Conservation (phyloP, 2,329 filamentous ascomycete genomes). For the Fusarium dlaminii region DNA sequence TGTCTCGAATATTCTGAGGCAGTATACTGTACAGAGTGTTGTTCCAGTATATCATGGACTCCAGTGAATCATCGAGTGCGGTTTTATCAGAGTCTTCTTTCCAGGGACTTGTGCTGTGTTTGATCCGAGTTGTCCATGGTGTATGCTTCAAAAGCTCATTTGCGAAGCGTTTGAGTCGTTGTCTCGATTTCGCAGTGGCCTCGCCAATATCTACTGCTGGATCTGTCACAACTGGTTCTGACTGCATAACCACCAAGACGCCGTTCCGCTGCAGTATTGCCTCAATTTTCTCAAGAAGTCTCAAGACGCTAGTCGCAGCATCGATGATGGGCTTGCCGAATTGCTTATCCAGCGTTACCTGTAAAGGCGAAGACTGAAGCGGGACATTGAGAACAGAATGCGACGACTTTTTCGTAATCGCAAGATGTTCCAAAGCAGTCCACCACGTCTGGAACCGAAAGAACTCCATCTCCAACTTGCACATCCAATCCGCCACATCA, state of each 20-base stretch:
- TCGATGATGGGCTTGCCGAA: not conserved
- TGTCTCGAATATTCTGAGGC: not conserved
- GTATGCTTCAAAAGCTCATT: not conserved
- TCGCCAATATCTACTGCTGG: fast-evolving
- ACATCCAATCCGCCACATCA: not conserved
- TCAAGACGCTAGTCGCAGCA: not conserved
- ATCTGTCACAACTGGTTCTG: fast-evolving
- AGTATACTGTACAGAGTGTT: not conserved
- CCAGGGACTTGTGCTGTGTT: not conserved
- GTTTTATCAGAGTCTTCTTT: not conserved
- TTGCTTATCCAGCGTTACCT: not conserved
- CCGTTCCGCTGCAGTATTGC: not conserved
- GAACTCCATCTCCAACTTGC: slow-evolving; percentile 2
- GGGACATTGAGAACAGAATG: not conserved
- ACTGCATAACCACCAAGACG: fast-evolving
- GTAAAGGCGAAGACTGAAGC: not conserved
- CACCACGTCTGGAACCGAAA: not conserved
- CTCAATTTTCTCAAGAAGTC: not conserved
- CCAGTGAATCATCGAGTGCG: not conserved
- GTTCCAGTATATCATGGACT: not conserved
- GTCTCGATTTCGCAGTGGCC: not conserved
- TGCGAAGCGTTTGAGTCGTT: not conserved
- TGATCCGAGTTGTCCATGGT: not conserved
- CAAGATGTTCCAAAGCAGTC: not conserved
- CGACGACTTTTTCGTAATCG: not conserved